Evolutionary conservation across 371 early-diverging fungal genomes (phyloP).

Genomic region (Saksenaea vasiformis): DNA sequence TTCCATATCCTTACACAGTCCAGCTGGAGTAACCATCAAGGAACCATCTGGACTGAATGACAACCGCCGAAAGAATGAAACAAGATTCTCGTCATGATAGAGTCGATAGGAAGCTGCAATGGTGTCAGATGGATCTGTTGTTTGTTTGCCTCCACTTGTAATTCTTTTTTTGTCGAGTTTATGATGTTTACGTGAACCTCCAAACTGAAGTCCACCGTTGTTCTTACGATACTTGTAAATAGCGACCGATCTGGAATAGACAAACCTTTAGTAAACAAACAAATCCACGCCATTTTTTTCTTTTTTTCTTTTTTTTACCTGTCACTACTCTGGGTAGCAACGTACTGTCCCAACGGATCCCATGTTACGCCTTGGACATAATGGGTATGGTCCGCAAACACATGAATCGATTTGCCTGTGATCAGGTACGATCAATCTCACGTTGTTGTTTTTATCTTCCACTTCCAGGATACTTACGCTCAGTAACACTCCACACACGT

Average conservation of each 20-base stretch:
- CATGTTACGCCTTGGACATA: conserved; percentile 96
- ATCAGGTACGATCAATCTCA: neutral
- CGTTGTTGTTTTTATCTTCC: neutral
- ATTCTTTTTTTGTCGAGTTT: conserved; percentile 9
- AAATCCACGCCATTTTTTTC: neutral
- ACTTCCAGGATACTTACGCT: conserved; percentile 48
- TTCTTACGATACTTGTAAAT: conserved; percentile 36
- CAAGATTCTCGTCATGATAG: conserved; percentile 88
- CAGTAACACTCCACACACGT: conserved; percentile 83
- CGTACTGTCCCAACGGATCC: conserved; percentile 89
- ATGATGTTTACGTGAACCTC: conserved; percentile 25
- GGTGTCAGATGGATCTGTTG: neutral
- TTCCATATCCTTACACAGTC: conserved; percentile 49
- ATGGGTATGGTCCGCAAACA: conserved; percentile 85
- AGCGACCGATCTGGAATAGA: conserved; percentile 48
- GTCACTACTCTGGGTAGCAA: conserved; percentile 94
- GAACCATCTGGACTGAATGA: conserved; percentile 91
- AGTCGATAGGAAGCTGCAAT: conserved; percentile 39
- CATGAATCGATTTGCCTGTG: conserved; percentile 75
- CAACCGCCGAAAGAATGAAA: conserved; percentile 91
- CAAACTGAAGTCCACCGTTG: conserved; percentile 27
- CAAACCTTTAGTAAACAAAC: conserved; percentile 3
- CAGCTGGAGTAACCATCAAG: conserved; percentile 84
- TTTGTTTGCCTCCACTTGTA: conserved; percentile 22
- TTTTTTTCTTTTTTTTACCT: conserved; percentile 50